A percentile compares a stretch with the other conserved stretches of the same genome.
Evolutionary conservation across 148 eudicot species (phyloP).

Genomic region (Rhododendron kiyosumense): DNA sequence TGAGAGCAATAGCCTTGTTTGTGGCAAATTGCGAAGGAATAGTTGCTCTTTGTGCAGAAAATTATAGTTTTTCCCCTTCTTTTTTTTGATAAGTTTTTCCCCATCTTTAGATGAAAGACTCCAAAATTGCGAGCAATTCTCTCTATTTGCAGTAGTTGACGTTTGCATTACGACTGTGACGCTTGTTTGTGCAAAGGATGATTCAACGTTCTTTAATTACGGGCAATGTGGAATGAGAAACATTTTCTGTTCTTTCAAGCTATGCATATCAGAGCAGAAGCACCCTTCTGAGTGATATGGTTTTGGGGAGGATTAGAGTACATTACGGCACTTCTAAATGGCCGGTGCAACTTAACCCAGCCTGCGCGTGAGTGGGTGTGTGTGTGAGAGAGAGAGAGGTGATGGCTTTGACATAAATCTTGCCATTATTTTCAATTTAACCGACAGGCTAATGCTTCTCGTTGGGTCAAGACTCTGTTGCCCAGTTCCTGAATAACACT

Average conservation of each 20-base stretch:
- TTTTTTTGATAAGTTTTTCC: no score
- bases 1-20: conserved; percentile 2
- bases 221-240: neutral
- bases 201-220: neutral
- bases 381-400: no score
- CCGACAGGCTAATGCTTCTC: neutral
- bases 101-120: neutral
- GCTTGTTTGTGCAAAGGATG: neutral
- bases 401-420: neutral
- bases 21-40: neutral
- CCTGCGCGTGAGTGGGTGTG: no score
- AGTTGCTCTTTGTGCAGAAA: conserved; percentile 22
- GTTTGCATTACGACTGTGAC: neutral
- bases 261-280: neutral
- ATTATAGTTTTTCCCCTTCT: neutral
- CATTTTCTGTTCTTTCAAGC: neutral
- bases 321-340: neutral
- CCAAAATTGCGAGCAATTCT: neutral
- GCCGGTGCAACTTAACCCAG: no score
- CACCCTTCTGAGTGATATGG: neutral
- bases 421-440: neutral
- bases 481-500: neutral
- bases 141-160: neutral
- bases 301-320: neutral
- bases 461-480: neutral